These are phyloP conservation scores for Trichosporon inkin DNA, from an alignment of 1,284 basidiomycete genomes.

Conservation along the genomic window DNA sequence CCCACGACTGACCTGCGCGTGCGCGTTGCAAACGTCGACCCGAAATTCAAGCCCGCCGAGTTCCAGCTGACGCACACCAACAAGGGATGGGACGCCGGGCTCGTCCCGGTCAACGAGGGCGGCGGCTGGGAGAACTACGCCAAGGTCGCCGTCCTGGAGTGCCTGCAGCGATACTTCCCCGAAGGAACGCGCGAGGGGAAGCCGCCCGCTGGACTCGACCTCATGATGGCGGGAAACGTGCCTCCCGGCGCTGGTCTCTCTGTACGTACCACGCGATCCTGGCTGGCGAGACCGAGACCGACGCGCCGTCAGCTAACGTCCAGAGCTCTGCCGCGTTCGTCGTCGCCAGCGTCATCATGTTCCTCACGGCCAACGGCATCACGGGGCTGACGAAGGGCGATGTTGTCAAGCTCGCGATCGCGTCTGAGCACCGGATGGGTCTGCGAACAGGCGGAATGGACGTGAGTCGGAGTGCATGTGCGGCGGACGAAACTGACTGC, in stretches of 20 bases:
- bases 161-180: constrained; percentile 28
- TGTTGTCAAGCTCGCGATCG: constrained; percentile 68
- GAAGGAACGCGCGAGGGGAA: constrained; percentile 55
- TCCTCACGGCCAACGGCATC: constrained; percentile 65
- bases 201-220: constrained; percentile 59
- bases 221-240: constrained; percentile 71
- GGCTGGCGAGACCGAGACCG: too few relatives aligned
- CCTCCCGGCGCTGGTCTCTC: constrained; percentile 77
- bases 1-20: constrained; percentile 10
- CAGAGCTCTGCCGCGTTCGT: constrained; percentile 66
- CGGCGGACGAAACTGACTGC: not conserved
- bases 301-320: not conserved
- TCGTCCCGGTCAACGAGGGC: constrained; percentile 58
- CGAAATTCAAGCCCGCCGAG: constrained; percentile 55
- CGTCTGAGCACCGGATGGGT: constrained; percentile 77
- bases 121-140: constrained; percentile 81
- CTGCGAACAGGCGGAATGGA: constrained; percentile 51
- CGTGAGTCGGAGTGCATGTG: constrained; percentile 53
- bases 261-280: constrained; percentile 53
- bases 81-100: constrained; percentile 66
- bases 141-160: constrained; percentile 56
- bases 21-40: constrained; percentile 61
- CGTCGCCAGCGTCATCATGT: constrained; percentile 71
- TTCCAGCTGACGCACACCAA: constrained; percentile 56
- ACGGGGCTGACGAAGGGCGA: constrained; percentile 61